Percentiles rank a stretch among this genome's conserved stretches.
These are phyloP conservation scores for Effrenium voratum DNA, from an alignment of 73 alveolate species.

Conservation along the genomic window DNA sequence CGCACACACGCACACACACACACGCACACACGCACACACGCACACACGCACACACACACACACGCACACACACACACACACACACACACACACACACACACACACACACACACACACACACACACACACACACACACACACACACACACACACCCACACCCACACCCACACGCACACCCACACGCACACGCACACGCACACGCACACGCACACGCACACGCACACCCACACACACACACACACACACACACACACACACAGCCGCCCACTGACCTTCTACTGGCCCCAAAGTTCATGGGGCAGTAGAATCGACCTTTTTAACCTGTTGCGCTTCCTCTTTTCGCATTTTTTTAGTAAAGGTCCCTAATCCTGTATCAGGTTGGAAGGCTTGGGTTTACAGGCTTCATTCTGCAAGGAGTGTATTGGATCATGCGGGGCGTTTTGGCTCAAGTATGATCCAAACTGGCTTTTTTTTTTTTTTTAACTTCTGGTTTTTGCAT, in stretches of 20 bases:
- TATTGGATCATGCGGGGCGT: too few species aligned
- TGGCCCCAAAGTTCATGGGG: too few species aligned
- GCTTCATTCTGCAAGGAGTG: too few species aligned
- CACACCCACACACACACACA: conserved; percentile 45
- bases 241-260: conserved; percentile 58
- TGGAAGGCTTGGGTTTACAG: too few species aligned
- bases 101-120: conserved; percentile 65
- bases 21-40: conserved; percentile 57
- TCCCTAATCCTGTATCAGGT: too few species aligned
- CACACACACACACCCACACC: conserved; percentile 67
- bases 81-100: conserved; percentile 49
- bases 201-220: conserved; percentile 31
- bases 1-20: conserved; percentile 61
- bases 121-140: conserved; percentile 73
- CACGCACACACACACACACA: conserved; percentile 56
- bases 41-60: conserved; percentile 52
- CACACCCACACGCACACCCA: conserved; percentile 62
- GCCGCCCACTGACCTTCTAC: too few species aligned
- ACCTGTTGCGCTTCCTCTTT: too few species aligned
- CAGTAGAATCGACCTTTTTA: too few species aligned
- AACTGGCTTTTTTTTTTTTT: too few species aligned
- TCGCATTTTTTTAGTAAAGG: too few species aligned
- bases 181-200: conserved; percentile 63
- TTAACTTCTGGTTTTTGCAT: too few species aligned
- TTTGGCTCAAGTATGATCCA: too few species aligned